These are phyloP conservation scores for Colletotrichum spinosum DNA, from an alignment of 2,329 filamentous ascomycete species.

Conservation along the genomic window DNA sequence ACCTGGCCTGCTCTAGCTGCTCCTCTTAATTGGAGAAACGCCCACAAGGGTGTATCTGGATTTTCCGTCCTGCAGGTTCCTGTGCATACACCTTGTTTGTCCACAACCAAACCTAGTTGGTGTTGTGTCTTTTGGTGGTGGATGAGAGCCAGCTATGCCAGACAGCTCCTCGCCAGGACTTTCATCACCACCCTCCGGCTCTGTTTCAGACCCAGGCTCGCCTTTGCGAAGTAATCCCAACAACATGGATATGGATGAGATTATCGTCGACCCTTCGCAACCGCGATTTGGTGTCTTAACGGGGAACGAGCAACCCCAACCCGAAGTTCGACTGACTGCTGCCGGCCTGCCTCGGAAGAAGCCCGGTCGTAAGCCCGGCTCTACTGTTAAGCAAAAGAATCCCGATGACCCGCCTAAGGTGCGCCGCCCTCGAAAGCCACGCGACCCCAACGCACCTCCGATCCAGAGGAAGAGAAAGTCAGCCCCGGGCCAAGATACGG, in stretches of 20 bases:
- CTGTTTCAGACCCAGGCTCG: conserved; percentile 62
- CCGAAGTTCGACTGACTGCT: conserved; percentile 57
- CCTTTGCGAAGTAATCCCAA: conserved; percentile 48
- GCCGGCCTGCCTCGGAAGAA: conserved; percentile 72
- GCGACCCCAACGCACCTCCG: conserved; percentile 68
- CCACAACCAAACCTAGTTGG: not conserved
- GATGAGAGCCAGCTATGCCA: conserved; percentile 38
- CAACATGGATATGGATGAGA: conserved; percentile 61
- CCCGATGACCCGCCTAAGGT: conserved; percentile 60
- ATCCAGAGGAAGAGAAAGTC: conserved; percentile 67
- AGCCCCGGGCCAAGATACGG: conserved; percentile 51
- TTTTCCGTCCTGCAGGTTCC: not conserved
- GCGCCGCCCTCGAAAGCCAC: conserved; percentile 67
- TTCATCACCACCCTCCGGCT: conserved; percentile 63
- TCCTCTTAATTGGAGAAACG: not conserved
- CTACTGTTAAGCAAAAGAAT: conserved; percentile 58
- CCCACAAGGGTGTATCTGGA: not conserved
- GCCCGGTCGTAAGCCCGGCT: conserved; percentile 74
- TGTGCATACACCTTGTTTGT: not conserved
- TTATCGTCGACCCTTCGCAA: conserved; percentile 58
- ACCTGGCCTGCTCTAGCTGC: conserved; percentile 16
- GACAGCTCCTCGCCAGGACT: conserved; percentile 61
- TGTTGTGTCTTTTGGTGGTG: conserved; percentile 20
- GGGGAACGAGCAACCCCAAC: conserved; percentile 34
- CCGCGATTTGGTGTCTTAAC: conserved; percentile 48